phyloP scores from a whole-genome alignment of 2,329 filamentous ascomycete species.

The Byssoonygena ceratinophila region DNA sequence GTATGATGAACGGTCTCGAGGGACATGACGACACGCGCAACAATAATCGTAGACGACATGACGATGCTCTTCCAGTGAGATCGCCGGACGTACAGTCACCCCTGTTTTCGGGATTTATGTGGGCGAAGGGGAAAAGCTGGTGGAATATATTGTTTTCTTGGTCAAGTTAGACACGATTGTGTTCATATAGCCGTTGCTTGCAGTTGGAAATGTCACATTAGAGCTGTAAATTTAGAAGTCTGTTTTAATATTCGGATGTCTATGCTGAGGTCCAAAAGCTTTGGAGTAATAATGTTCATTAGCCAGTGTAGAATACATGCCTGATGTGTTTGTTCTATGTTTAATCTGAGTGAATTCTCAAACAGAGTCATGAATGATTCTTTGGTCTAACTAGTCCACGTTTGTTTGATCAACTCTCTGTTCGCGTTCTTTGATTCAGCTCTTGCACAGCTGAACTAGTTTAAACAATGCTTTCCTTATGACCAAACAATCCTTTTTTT shows the following conservation, averaged over 20 bases:
- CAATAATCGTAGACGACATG: background rate
- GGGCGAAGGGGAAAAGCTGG: constrained; percentile 10
- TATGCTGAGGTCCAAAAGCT: no score
- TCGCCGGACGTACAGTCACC: background rate
- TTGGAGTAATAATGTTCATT: no score
- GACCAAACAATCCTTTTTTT: background rate
- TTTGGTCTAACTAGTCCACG: no score
- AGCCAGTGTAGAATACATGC: no score
- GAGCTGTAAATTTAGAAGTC: background rate
- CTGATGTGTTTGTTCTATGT: no score
- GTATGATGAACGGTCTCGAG: constrained; percentile 8
- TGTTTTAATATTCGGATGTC: no score
- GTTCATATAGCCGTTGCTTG: background rate
- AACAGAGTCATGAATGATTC: no score
- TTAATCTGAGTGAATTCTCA: no score
- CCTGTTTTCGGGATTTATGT: background rate
- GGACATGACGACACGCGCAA: background rate
- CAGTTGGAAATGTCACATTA: background rate
- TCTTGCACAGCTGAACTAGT: no score
- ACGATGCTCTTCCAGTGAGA: background rate
- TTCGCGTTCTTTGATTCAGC: no score
- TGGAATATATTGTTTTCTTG: constrained; percentile 13
- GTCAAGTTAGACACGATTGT: constrained; percentile 4
- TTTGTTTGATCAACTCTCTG: no score
- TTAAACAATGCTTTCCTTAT: background rate